Evolutionary conservation across 148 eudicot species (phyloP).

Genomic region (Vaccinium vitisidaea): DNA sequence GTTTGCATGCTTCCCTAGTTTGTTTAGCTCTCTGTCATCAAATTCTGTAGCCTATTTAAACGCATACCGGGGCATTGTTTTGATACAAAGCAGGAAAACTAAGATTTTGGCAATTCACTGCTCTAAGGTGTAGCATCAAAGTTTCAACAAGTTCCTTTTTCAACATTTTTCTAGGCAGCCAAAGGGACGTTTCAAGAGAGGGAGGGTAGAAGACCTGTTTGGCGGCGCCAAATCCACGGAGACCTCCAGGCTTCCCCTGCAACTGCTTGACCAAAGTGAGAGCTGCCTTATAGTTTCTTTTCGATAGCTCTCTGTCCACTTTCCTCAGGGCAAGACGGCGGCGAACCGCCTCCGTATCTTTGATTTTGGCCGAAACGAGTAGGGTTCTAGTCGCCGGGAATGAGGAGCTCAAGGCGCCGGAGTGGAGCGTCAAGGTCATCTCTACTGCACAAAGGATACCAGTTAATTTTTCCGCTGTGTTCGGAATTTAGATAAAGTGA

Average conservation of each 20-base stretch:
- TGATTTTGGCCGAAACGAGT: slow-evolving; percentile 1
- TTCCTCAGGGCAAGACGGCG: slow-evolving; percentile 17
- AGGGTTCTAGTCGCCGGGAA: not conserved
- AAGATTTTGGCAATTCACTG: too few species aligned
- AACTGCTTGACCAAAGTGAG: slow-evolving; percentile 23
- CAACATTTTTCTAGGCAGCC: not conserved
- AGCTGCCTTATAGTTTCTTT: slow-evolving; percentile 26
- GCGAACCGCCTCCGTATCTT: slow-evolving; percentile 5
- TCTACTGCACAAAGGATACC: not conserved
- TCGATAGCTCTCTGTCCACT: slow-evolving; percentile 23
- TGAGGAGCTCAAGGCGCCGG: slow-evolving; percentile 13
- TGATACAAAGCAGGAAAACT: too few species aligned
- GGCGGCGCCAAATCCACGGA: slow-evolving; percentile 34
- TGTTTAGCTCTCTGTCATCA: too few species aligned
- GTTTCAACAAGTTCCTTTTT: not conserved
- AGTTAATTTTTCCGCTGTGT: too few species aligned
- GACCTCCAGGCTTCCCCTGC: slow-evolving; percentile 27
- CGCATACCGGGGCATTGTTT: too few species aligned
- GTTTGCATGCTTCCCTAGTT: too few species aligned
- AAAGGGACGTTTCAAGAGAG: not conserved
- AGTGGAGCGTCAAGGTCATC: slow-evolving; percentile 12
- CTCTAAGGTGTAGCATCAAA: too few species aligned
- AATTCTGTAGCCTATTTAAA: too few species aligned
- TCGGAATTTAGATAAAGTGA: too few species aligned
- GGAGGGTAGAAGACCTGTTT: slow-evolving; percentile 17